Evolutionary conservation across 2,329 filamentous ascomycete genomes (phyloP), one percentile per base, ranked within the genome.

Genomic region (Cytospora paraplurivora): DNA sequence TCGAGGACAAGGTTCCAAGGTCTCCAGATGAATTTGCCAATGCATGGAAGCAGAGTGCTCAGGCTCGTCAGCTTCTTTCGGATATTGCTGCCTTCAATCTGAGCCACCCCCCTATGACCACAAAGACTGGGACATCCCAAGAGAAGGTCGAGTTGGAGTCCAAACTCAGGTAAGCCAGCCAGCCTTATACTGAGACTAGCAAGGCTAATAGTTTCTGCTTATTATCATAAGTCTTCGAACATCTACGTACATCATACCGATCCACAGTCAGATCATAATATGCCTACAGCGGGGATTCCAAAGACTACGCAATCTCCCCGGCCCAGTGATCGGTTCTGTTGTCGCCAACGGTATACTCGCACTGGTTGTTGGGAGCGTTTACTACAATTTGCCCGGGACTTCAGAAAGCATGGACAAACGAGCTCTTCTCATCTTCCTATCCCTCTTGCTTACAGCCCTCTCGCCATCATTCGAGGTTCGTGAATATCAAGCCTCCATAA

Each of bases 351-450:
- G 79, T 7, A 69, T 86, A 67, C 79, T 87, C 74, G 81, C 84
- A 27, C 77, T 88, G 32, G 85, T 88, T 63, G 79, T 88, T 49
- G 85, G 85, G 33, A 85, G 82, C 1, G 80, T 87, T 57, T 88
- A 85, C 71, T 88, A 76, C 67, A 33, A 57, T 3, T 79, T 79
- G 0, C 79, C 82, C 0, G 67, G 80, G 15, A 78, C 78, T 0
- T 82, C 84, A 0, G 74, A 72, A n/a, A n/a, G n/a, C n/a, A n/a
- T n/a, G n/a, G n/a, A n/a, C n/a, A n/a, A n/a, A n/a, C n/a, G n/a
- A n/a, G n/a, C n/a, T 84, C 83, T n/a, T 80, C 83, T 85, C 5
- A 72, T 88, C 11, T 88, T 88, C 75, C 79, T 87, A 67, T 83
- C 84, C 2, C 73, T 87, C 27, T 73, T 88, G 4, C 77, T 88